A percentile compares a stretch with the other conserved stretches of the same genome.
phyloP scores from a whole-genome alignment of 2,329 filamentous ascomycete genomes.

The Teratosphaeria destructans region DNA sequence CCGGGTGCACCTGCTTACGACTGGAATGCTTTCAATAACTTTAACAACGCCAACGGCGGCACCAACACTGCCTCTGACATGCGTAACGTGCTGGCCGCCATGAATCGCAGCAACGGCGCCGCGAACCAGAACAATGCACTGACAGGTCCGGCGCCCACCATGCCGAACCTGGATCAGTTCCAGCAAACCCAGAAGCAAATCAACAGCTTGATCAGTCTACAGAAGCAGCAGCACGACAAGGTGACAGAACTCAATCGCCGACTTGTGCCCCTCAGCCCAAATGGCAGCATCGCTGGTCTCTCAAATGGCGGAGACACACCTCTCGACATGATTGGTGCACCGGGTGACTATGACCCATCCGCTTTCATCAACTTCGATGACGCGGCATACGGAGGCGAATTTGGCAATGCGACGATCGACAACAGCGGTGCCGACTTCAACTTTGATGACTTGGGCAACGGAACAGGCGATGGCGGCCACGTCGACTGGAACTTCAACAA shows the following conservation, averaged over 20 bases:
- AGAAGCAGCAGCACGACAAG: conserved; percentile 66
- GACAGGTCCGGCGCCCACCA: conserved; percentile 44
- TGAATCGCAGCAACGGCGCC: conserved; percentile 35
- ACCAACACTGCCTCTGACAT: conserved; percentile 34
- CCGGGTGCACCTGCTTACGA: conserved; percentile 31
- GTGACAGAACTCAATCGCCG: conserved; percentile 65
- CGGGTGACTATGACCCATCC: conserved; percentile 43
- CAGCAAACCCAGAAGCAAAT: conserved; percentile 63
- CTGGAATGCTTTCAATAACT: conserved; percentile 37
- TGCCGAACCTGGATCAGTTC: conserved; percentile 52
- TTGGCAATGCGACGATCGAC: not conserved
- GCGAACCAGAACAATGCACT: conserved; percentile 44
- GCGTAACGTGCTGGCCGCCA: conserved; percentile 32
- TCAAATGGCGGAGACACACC: conserved; percentile 21
- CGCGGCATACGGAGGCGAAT: conserved; percentile 23
- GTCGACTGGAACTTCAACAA: conserved; percentile 13
- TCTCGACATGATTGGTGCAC: conserved; percentile 28
- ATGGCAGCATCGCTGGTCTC: conserved; percentile 65
- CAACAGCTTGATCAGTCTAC: conserved; percentile 66
- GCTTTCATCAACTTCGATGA: conserved; percentile 47
- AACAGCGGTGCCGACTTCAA: conserved; percentile 5
- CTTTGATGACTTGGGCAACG: conserved; percentile 18
- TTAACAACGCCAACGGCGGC: conserved; percentile 36
- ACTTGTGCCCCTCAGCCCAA: conserved; percentile 70
- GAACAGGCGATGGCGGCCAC: conserved; percentile 6